Evolutionary conservation across 306 rosid genomes (phyloP).

Genomic region (Acacia crassicarpa): DNA sequence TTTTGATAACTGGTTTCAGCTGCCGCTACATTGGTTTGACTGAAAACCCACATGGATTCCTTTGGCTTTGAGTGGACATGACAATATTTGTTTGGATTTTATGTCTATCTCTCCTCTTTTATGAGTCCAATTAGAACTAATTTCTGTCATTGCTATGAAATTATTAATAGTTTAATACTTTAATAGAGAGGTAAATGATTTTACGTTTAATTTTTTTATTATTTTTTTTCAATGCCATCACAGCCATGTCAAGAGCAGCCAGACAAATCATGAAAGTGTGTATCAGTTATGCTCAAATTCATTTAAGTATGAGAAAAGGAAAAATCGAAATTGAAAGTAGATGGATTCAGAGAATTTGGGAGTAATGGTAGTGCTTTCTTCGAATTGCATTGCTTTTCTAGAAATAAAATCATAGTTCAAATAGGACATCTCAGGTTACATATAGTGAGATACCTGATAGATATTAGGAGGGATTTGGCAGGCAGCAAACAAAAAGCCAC

Average conservation of each 20-base stretch:
- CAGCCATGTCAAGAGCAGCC: not conserved
- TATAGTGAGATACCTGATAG: not conserved
- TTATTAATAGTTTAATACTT: not conserved
- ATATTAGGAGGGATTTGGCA: not conserved
- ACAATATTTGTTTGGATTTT: not conserved
- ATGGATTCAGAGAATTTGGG: not conserved
- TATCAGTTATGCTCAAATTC: not conserved
- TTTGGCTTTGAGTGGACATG: not conserved
- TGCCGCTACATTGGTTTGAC: not conserved
- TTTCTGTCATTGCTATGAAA: not conserved
- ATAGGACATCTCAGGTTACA: not conserved
- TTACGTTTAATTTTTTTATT: not conserved
- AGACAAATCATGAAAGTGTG: not conserved
- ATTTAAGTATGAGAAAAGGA: not conserved
- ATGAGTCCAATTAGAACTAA: not conserved
- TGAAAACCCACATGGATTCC: not conserved
- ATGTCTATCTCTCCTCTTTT: not conserved
- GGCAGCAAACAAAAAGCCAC: not conserved
- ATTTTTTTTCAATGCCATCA: not conserved
- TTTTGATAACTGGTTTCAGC: not conserved
- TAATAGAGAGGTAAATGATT: not conserved
- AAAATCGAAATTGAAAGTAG: not conserved
- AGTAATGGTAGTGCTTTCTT: not conserved
- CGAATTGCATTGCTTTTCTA: not conserved
- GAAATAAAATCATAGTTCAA: not conserved